Evolutionary conservation across 305 asterid genomes (phyloP).

Genomic region (Fraxinus floribunda): DNA sequence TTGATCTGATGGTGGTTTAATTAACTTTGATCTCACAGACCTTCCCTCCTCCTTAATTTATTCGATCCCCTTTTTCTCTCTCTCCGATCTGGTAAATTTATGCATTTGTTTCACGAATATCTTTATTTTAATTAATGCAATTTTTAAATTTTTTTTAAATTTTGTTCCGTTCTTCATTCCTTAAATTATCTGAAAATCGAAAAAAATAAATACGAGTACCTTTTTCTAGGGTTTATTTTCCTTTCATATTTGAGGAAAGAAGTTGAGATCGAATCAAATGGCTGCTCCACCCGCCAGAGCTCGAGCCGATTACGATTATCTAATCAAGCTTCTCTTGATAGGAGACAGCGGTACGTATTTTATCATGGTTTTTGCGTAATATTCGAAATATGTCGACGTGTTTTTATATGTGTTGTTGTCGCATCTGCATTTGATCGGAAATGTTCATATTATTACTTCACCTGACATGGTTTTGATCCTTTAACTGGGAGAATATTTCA

Average conservation of each 20-base stretch:
- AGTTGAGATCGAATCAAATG: conserved; percentile 42
- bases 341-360: conserved; percentile 76
- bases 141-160: neutral
- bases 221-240: neutral
- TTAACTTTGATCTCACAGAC: neutral
- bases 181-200: neutral
- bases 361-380: neutral
- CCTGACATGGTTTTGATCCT: neutral
- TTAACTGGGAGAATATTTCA: neutral
- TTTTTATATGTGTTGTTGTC: neutral
- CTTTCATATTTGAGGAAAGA: neutral
- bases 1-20: too few species aligned
- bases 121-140: conserved; percentile 10
- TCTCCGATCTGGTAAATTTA: conserved; percentile 32
- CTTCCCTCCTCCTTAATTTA: conserved; percentile 23
- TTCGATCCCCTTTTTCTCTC: conserved; percentile 30
- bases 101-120: neutral
- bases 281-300: conserved; percentile 97
- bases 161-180: neutral
- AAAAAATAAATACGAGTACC: neutral
- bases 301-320: conserved; percentile 93
- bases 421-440: neutral
- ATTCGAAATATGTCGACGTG: neutral
- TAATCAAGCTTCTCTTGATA: conserved; percentile 86
- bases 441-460: neutral